phyloP scores from a whole-genome alignment of 176 grass and related monocot species.

The Triticum turgidum region DNA sequence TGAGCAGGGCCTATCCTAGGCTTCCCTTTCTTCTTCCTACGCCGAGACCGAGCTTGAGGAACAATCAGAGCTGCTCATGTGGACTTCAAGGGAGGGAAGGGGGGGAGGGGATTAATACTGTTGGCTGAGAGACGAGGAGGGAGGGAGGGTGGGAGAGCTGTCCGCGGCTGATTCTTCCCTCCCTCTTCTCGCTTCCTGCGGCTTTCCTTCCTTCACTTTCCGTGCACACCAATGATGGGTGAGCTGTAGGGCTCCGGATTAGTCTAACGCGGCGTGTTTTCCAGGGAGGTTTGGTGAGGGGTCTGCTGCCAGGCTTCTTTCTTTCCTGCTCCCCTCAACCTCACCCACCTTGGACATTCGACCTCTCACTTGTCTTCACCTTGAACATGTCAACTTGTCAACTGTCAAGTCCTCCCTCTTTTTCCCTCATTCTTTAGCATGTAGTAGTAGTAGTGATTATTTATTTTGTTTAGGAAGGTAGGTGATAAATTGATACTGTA shows the following conservation, averaged over 20 bases:
- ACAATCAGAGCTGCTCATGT: slow-evolving; percentile 26
- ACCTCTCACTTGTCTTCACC: slow-evolving; percentile 53
- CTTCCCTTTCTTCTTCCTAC: neutral
- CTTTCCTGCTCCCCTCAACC: slow-evolving; percentile 18
- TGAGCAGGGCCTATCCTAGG: slow-evolving; percentile 36
- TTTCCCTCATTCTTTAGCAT: neutral
- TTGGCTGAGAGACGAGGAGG: slow-evolving; percentile 17
- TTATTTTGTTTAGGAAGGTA: neutral
- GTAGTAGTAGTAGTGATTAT: neutral
- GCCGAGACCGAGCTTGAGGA: slow-evolving; percentile 19
- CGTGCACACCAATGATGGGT: slow-evolving; percentile 40
- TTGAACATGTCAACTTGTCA: slow-evolving; percentile 25
- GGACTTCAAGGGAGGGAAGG: slow-evolving; percentile 11
- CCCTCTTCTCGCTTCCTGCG: slow-evolving; percentile 7
- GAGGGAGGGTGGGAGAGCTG: slow-evolving; percentile 30
- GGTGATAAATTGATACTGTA: neutral
- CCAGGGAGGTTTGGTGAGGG: slow-evolving; percentile 42
- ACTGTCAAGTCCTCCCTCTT: neutral
- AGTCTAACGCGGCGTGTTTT: slow-evolving; percentile 4
- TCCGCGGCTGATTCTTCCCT: slow-evolving; percentile 27
- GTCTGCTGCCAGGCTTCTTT: slow-evolving; percentile 47
- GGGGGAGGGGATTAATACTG: slow-evolving; percentile 4
- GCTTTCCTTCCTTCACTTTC: slow-evolving; percentile 35
- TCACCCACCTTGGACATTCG: slow-evolving; percentile 42
- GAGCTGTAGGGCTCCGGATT: slow-evolving; percentile 31